These are phyloP conservation scores for Millerozyma miso DNA, from an alignment of 805 yeast genomes.

Conservation along the genomic window DNA sequence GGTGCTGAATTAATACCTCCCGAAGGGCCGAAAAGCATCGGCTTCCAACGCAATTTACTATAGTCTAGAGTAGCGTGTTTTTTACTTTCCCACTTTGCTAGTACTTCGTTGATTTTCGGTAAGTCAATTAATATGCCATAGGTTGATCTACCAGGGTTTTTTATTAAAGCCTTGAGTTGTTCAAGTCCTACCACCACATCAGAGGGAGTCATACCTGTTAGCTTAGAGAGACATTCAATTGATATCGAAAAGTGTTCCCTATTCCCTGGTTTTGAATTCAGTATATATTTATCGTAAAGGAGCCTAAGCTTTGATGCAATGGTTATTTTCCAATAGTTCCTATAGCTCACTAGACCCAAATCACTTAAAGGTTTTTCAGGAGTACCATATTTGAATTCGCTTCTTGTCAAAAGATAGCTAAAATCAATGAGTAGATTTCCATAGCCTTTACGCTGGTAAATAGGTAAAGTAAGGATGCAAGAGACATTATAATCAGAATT, in stretches of 20 bases:
- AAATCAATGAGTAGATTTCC: slow-evolving; percentile 87
- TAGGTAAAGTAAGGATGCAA: slow-evolving; percentile 87
- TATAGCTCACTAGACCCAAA: slow-evolving; percentile 77
- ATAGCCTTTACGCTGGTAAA: slow-evolving; percentile 81
- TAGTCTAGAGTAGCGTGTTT: slow-evolving; percentile 50
- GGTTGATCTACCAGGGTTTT: slow-evolving; percentile 37
- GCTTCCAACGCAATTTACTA: slow-evolving; percentile 67
- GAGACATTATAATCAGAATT: slow-evolving; percentile 78
- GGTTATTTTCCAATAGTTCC: slow-evolving; percentile 79
- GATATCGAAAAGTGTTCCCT: slow-evolving; percentile 30
- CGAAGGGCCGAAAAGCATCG: slow-evolving; percentile 78
- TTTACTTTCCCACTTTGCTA: slow-evolving; percentile 52
- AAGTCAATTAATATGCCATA: slow-evolving; percentile 56
- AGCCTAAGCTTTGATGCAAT: slow-evolving; percentile 46
- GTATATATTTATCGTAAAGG: slow-evolving; percentile 18
- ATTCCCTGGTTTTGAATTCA: neutral
- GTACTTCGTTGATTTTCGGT: slow-evolving; percentile 34
- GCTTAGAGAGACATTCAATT: slow-evolving; percentile 56
- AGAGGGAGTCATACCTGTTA: slow-evolving; percentile 82
- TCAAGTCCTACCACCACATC: slow-evolving; percentile 88
- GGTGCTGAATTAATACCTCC: slow-evolving; percentile 74
- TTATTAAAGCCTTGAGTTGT: slow-evolving; percentile 57
- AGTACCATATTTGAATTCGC: slow-evolving; percentile 79
- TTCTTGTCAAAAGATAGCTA: slow-evolving; percentile 72
- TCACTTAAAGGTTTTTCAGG: slow-evolving; percentile 95